A percentile compares a stretch with the other conserved stretches of the same genome.
These are phyloP conservation scores for Daldinia eschscholtzii DNA, from an alignment of 2,329 filamentous ascomycete genomes.

Conservation along the genomic window DNA sequence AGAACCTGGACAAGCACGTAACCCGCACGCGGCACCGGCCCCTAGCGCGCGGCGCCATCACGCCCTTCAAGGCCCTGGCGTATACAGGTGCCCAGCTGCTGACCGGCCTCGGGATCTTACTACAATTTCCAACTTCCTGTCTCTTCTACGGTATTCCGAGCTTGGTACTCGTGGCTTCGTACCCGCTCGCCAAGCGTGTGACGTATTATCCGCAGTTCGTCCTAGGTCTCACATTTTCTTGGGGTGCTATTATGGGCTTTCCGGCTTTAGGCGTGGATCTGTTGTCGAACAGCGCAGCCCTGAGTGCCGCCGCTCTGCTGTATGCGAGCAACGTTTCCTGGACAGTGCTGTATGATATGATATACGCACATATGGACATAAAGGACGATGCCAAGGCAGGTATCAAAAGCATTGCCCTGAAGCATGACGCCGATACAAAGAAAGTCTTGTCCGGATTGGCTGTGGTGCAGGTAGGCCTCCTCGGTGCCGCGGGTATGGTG, in stretches of 20 bases:
- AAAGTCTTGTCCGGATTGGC: conserved; percentile 78
- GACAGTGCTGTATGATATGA: conserved; percentile 92
- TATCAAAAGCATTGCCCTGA: conserved; percentile 88
- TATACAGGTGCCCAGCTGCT: conserved; percentile 83
- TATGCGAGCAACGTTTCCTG: conserved; percentile 86
- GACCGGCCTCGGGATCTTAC: conserved; percentile 77
- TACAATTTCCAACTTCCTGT: conserved; percentile 83
- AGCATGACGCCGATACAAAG: conserved; percentile 83
- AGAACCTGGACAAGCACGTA: conserved; percentile 86
- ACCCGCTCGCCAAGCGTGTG: conserved; percentile 86
- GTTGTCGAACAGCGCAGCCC: conserved; percentile 71
- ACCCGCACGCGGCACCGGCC: conserved; percentile 81
- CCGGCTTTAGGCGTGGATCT: conserved; percentile 84
- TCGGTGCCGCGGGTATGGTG: conserved; percentile 77
- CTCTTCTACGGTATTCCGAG: conserved; percentile 84
- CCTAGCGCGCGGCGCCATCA: conserved; percentile 82
- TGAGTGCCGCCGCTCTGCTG: conserved; percentile 75
- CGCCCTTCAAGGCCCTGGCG: conserved; percentile 75
- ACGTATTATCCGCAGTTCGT: conserved; percentile 90
- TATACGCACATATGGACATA: conserved; percentile 93
- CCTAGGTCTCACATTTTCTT: conserved; percentile 86
- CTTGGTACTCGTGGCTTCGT: conserved; percentile 77
- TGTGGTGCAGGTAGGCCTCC: conserved; percentile 74
- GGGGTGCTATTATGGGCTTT: conserved; percentile 90
- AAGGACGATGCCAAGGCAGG: conserved; percentile 87